Base-by-base conservation (phyloP, 768 basidiomycete species). In the Gymnopilus dilepis region DNA sequence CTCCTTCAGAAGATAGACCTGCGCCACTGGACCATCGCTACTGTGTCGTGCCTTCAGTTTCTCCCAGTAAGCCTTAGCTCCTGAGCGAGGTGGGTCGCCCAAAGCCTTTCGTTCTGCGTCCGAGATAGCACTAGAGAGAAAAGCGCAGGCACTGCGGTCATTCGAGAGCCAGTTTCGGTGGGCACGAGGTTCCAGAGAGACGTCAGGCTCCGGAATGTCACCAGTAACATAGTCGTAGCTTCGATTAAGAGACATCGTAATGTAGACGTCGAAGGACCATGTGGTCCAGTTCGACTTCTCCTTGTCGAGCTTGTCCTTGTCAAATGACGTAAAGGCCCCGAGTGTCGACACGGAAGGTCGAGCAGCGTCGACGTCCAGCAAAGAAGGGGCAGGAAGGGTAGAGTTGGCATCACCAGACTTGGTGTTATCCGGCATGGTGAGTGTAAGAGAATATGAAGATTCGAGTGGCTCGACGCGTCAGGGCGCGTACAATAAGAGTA, bases 11-110 rank as follows among this genome's bases (percentile, higher is more conserved):
- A 69, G 51, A 9, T 59, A 28, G n/a, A 67, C 67, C 42, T 71
- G 70, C 2, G 48, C 31, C 3, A 71, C 58, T 2, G 70, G 70
- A 12, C 68, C 65, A 21, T 71, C 64, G 3, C 56, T 34, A 9
- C 26, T 26, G n/a, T 69, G 68, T 2, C 62, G 6, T 1, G 41
- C 31, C 30, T 60, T 56, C 0, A 71, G 33, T 0, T 19, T 42
- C 0, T 57, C 30, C 61, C 62, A 71, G 42, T 47, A 61, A 0
- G n/a, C 59, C 1, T 55, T 26, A 1, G 67, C 63, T 19, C 26
- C 38, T 15, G 54, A 28, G 6, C 12, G 7, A 15, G 45, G 31
- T 0, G 31, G 33, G 4, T 43, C 21, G 1, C 42, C 42, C 56
- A 8, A 1, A 22, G 47, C 26, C 50, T 45, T 37, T 42, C 48